Evolutionary conservation across 2,329 filamentous ascomycete species (phyloP).

Genomic region (Niveomyces coronatus): DNA sequence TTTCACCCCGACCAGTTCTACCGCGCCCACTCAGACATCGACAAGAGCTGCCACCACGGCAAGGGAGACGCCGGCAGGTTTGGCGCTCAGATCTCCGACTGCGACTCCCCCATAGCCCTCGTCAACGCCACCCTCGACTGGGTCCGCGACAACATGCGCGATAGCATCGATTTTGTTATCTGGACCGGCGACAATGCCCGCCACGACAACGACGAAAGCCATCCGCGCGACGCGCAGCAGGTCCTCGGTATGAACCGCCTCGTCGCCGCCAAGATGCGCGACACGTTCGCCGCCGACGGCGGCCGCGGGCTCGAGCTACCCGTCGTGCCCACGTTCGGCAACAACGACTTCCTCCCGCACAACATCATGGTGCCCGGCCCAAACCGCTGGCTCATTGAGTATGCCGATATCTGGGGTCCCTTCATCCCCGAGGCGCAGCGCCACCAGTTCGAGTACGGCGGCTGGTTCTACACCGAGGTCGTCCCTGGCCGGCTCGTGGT

Average conservation of each 20-base stretch:
- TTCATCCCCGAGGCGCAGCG: slow-evolving; percentile 91
- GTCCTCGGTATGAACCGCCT: slow-evolving; percentile 69
- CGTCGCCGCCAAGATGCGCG: slow-evolving; percentile 64
- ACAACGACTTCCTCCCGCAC: slow-evolving; percentile 95
- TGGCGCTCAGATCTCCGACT: slow-evolving; percentile 78
- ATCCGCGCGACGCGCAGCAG: slow-evolving; percentile 65
- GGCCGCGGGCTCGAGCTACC: slow-evolving; percentile 50
- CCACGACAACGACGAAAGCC: slow-evolving; percentile 76
- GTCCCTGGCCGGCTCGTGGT: slow-evolving; percentile 78
- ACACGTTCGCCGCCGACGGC: slow-evolving; percentile 52
- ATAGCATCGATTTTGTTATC: slow-evolving; percentile 77
- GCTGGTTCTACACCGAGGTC: slow-evolving; percentile 91
- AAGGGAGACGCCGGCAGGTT: slow-evolving; percentile 68
- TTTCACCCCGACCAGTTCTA: slow-evolving; percentile 88
- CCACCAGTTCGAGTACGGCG: slow-evolving; percentile 83
- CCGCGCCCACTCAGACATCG: slow-evolving; percentile 63
- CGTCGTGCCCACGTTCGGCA: slow-evolving; percentile 83
- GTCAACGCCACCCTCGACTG: slow-evolving; percentile 85
- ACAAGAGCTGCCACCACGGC: slow-evolving; percentile 67
- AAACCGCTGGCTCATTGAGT: slow-evolving; percentile 73
- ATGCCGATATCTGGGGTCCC: slow-evolving; percentile 65
- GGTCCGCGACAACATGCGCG: slow-evolving; percentile 68
- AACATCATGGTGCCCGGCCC: slow-evolving; percentile 84
- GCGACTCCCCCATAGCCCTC: slow-evolving; percentile 72
- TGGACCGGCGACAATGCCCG: slow-evolving; percentile 89